phyloP scores from a whole-genome alignment of 768 basidiomycete genomes.

The Leucocoprinus birnbaumii region DNA sequence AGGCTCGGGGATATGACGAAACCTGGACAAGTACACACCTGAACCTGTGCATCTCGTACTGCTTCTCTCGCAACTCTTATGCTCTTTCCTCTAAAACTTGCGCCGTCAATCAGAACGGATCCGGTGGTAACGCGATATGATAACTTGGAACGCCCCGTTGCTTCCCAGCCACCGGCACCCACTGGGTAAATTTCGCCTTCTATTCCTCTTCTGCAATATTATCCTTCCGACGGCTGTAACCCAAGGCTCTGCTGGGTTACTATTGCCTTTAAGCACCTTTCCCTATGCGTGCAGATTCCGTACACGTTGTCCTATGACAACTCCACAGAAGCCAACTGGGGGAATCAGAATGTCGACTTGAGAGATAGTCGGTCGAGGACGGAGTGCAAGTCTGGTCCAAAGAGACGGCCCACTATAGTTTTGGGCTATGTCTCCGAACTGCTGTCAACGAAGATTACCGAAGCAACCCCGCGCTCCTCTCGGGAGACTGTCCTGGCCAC shows the following conservation, averaged over 20 bases:
- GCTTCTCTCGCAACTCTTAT: neutral
- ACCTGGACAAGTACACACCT: constrained; percentile 3
- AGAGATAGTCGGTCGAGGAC: no score
- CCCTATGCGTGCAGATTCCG: neutral
- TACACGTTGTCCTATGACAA: constrained; percentile 4
- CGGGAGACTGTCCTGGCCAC: neutral
- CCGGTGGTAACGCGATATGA: neutral
- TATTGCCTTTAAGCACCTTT: constrained; percentile 9
- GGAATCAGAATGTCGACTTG: no score
- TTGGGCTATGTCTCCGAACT: neutral
- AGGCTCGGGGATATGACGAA: neutral
- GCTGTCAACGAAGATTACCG: neutral
- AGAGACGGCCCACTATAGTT: neutral
- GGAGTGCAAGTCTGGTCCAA: neutral
- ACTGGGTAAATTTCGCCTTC: neutral
- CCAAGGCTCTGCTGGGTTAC: constrained; percentile 1
- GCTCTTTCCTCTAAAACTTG: neutral
- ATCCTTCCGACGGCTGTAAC: neutral
- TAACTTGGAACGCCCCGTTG: neutral
- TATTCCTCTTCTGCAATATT: constrained; percentile 6
- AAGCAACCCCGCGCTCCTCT: neutral
- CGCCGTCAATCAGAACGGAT: neutral
- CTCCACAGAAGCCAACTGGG: neutral
- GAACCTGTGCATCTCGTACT: constrained; percentile 7
- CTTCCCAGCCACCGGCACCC: constrained; percentile 9